Evolutionary conservation across 495 filamentous ascomycete species (phyloP), one percentile per base, ranked within the genome.

Genomic region (Hamigera avellanea): DNA sequence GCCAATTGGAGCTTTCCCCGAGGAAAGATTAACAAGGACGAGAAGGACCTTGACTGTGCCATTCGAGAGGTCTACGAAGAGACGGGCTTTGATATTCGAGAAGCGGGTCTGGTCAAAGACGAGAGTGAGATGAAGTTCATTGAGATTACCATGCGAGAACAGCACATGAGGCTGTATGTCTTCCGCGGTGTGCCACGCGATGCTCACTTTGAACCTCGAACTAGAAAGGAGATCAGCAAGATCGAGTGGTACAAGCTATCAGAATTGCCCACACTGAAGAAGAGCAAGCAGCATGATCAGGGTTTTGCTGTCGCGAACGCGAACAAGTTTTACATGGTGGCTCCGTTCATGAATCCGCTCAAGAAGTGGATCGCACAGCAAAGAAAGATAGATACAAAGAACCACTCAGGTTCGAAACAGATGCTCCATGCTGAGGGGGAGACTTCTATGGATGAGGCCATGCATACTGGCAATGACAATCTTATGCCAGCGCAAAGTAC

Each of bases 321-420:
- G 14, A 83, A 83, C 48, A 95, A 85, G 49, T 96, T 94, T 52
- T 96, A 94, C 57, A 95, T 95, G 86, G 91, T 98, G 13, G 86
- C 85, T 2, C 88, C 91, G 0, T 96, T 98, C 51, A 63, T 98
- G 41, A 73, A 72, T 23, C 84, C 71, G 14, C 59, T 98, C 30
- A 88, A 87, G 54, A 86, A 84, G 52, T 98, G 91, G 91, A 87
- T 95, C 18, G 57, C 76, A 9, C 73, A 80, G 50, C 85, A 91
- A 65, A 83, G 70, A 66, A 86, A 75, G 57, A 61, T 69, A 28
- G 81, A 83, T 49, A 57, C 51, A 3, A 57, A 57, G 42, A 62
- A 37, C 10, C 48, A 54, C 15, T 35, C 39, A 14, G 41, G 37
- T 6, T 9, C 33, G 7, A 53, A 43, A 9, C 48, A 45, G 18